These are phyloP conservation scores for Ophiostoma ips DNA, from an alignment of 2,329 filamentous ascomycete species.

Conservation along the genomic window DNA sequence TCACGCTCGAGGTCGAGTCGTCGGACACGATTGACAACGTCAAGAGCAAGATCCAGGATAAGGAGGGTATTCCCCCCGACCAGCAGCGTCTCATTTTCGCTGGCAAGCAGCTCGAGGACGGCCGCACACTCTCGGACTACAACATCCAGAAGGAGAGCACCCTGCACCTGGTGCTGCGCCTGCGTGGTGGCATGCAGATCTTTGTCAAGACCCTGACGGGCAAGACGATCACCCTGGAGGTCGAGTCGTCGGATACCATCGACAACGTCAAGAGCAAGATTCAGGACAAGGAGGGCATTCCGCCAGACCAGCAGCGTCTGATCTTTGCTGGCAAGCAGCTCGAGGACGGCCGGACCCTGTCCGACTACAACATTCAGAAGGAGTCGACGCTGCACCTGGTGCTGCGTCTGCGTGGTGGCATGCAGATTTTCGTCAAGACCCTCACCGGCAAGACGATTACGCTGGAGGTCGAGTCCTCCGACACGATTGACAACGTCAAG, in stretches of 20 bases:
- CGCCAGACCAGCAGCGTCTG: conserved; percentile 84
- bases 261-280: conserved; percentile 95
- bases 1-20: conserved; percentile 79
- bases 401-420: conserved; percentile 68
- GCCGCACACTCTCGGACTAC: conserved; percentile 80
- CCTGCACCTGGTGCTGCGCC: conserved; percentile 72
- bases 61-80: conserved; percentile 91
- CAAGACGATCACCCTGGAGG: conserved; percentile 89
- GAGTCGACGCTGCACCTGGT: conserved; percentile 72
- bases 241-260: conserved; percentile 80
- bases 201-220: conserved; percentile 80
- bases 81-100: conserved; percentile 64
- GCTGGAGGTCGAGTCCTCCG: conserved; percentile 51
- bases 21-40: conserved; percentile 92
- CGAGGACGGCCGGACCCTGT: conserved; percentile 80
- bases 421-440: conserved; percentile 63
- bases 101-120: conserved; percentile 68
- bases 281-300: conserved; percentile 84
- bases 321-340: conserved; percentile 92
- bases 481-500: conserved; percentile 60
- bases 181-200: conserved; percentile 82
- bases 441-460: conserved; percentile 58
- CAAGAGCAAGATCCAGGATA: conserved; percentile 94
- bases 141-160: conserved; percentile 93
- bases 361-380: conserved; percentile 96